Conservation (phyloP, 2,329 filamentous ascomycete species). For the Alternaria consortialis region DNA sequence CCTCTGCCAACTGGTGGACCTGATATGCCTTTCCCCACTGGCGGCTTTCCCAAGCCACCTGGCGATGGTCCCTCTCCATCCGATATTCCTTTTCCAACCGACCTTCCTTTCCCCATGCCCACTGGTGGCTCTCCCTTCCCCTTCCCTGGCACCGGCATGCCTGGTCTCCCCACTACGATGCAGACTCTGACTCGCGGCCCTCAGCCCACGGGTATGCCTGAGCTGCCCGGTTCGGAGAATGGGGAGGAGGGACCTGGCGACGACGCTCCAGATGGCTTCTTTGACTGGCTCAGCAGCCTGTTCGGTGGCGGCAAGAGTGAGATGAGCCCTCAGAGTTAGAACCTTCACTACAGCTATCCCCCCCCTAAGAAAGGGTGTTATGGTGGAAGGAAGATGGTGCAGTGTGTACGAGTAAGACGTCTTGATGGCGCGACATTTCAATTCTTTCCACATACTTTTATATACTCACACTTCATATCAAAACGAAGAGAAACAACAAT, state of each 20-base stretch:
- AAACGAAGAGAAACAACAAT: not conserved
- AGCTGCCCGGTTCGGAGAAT: constrained; percentile 1
- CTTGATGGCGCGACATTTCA: constrained; percentile 1
- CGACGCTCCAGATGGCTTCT: constrained; percentile 12
- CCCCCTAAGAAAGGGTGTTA: not conserved
- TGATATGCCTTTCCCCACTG: constrained; percentile 1
- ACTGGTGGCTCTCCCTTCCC: constrained; percentile 14
- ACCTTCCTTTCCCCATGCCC: constrained; percentile 8
- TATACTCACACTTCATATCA: not conserved
- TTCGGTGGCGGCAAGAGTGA: constrained; percentile 12
- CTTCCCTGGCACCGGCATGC: constrained; percentile 3
- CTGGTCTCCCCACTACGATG: constrained; percentile 14
- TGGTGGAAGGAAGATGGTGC: not conserved
- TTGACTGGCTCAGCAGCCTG: constrained; percentile 16
- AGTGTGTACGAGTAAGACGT: not conserved
- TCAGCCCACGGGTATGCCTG: constrained; percentile 18
- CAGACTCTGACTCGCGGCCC: constrained; percentile 25
- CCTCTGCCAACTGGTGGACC: not conserved
- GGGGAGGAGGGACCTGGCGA: not conserved
- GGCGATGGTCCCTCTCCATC: not conserved
- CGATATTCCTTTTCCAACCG: constrained; percentile 5
- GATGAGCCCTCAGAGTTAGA: not conserved
- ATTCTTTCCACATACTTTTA: constrained; percentile 1
- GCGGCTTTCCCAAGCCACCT: constrained; percentile 5
- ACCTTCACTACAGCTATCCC: not conserved